phyloP scores from a whole-genome alignment of 139 green algal genomes.

The Zygnema cylindricum region DNA sequence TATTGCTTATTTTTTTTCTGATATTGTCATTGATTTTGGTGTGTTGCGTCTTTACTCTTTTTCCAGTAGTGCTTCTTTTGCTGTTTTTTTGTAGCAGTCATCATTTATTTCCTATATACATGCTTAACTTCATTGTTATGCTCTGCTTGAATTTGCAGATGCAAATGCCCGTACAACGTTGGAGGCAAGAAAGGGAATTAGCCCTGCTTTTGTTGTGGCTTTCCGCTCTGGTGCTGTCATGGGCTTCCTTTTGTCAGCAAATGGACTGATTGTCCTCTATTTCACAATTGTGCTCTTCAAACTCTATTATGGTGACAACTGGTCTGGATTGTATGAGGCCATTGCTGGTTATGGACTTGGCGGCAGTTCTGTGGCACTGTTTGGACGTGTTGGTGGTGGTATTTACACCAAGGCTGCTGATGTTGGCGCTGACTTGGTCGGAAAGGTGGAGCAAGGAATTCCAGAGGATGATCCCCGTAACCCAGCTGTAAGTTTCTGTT shows the following conservation, averaged over 20 bases:
- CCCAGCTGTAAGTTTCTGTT: constrained; percentile 79
- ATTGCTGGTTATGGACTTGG: constrained; percentile 97
- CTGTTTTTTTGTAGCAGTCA: too few relatives aligned
- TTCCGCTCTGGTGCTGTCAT: constrained; percentile 98
- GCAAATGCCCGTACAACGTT: constrained; percentile 93
- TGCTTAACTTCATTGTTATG: not conserved
- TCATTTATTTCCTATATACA: too few relatives aligned
- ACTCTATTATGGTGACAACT: constrained; percentile 87
- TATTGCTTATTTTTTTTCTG: too few relatives aligned
- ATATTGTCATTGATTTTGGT: too few relatives aligned
- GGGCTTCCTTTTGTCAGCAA: constrained; percentile 87
- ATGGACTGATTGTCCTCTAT: constrained; percentile 65
- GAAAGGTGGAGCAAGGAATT: constrained; percentile 81
- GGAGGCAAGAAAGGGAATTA: constrained; percentile 94
- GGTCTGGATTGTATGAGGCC: constrained; percentile 89
- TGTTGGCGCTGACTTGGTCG: constrained; percentile 96
- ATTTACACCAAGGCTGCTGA: constrained; percentile 99
- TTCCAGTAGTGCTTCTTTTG: too few relatives aligned
- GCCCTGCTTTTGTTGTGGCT: constrained; percentile 91
- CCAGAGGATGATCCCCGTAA: constrained; percentile 98
- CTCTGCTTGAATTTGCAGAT: constrained; percentile 49
- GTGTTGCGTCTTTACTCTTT: too few relatives aligned
- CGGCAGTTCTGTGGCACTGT: constrained; percentile 93
- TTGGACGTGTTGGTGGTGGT: constrained; percentile 86
- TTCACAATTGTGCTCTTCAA: constrained; percentile 56